Evolutionary conservation across 2,329 filamentous ascomycete genomes (phyloP).

Genomic region (Chalara sp.): DNA sequence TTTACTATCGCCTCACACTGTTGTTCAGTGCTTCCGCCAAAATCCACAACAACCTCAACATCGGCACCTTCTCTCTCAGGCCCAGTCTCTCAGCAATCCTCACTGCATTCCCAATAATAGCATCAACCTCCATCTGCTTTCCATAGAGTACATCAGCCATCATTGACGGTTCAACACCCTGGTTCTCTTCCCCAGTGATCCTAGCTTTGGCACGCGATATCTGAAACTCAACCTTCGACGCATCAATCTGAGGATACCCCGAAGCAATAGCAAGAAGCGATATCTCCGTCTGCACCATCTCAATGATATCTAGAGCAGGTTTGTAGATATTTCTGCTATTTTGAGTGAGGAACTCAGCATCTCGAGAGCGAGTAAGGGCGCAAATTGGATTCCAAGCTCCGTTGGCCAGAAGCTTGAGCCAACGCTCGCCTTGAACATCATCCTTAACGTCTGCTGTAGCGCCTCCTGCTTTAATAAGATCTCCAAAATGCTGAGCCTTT

Average conservation of each 20-base stretch:
- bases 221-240: slow-evolving; percentile 29
- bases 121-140: slow-evolving; percentile 54
- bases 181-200: slow-evolving; percentile 25
- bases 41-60: slow-evolving; percentile 30
- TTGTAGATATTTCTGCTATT: slow-evolving; percentile 26
- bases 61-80: slow-evolving; percentile 39
- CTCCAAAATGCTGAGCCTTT: slow-evolving; percentile 8
- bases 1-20: not conserved
- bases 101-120: slow-evolving; percentile 55
- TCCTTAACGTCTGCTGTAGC: slow-evolving; percentile 41
- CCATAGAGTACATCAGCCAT: slow-evolving; percentile 49
- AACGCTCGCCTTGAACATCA: slow-evolving; percentile 50
- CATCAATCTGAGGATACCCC: slow-evolving; percentile 39
- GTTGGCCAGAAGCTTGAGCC: slow-evolving; percentile 56
- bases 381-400: slow-evolving; percentile 55
- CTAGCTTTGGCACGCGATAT: not conserved
- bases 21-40: not conserved
- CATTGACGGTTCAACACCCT: slow-evolving; percentile 45
- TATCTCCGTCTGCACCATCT: slow-evolving; percentile 45
- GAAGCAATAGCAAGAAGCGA: slow-evolving; percentile 49
- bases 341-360: slow-evolving; percentile 24
- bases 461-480: slow-evolving; percentile 30
- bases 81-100: slow-evolving; percentile 46
- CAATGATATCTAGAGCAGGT: slow-evolving; percentile 43
- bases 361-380: slow-evolving; percentile 42